Conservation (phyloP, 2,329 filamentous ascomycete genomes). For the Coniella lustricola region DNA sequence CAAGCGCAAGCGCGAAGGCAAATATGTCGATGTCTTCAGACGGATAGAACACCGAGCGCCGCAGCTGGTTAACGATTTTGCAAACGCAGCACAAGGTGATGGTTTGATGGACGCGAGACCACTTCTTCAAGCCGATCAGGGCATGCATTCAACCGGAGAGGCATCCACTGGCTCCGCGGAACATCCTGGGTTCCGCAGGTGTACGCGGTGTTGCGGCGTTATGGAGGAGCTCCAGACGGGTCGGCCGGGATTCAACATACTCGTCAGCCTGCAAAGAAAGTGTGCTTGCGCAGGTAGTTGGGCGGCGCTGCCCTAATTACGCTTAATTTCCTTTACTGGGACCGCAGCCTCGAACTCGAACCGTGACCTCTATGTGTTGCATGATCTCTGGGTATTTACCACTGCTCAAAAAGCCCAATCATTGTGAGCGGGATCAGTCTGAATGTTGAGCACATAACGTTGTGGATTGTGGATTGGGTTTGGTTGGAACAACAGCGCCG, state of each 20-base stretch:
- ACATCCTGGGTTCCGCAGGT: constrained; percentile 34
- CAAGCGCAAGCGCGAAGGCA: constrained; percentile 28
- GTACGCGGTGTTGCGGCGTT: constrained; percentile 55
- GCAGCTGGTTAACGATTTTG: constrained; percentile 22
- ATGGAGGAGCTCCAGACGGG: constrained; percentile 52
- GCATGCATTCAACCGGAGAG: constrained; percentile 32
- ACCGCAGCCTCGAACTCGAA: too few species aligned
- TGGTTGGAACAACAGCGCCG: too few species aligned
- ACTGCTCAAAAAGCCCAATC: too few species aligned
- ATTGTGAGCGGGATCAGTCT: too few species aligned
- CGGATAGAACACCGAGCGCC: constrained; percentile 53
- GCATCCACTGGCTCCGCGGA: constrained; percentile 23
- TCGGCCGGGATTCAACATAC: constrained; percentile 42
- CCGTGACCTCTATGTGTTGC: too few species aligned
- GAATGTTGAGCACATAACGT: too few species aligned
- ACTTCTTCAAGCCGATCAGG: constrained; percentile 3
- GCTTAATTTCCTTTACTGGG: too few species aligned
- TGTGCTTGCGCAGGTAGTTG: constrained; percentile 50
- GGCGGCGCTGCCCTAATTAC: constrained; percentile 33
- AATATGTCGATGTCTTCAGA: constrained; percentile 51
- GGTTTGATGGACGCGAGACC: neutral
- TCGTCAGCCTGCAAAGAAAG: constrained; percentile 46
- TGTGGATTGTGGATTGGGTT: too few species aligned
- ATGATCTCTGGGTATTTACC: too few species aligned
- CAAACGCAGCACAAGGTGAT: neutral